Evolutionary conservation across 179 eudicot genomes (phyloP).

Genomic region (Spinacia oleracea): DNA sequence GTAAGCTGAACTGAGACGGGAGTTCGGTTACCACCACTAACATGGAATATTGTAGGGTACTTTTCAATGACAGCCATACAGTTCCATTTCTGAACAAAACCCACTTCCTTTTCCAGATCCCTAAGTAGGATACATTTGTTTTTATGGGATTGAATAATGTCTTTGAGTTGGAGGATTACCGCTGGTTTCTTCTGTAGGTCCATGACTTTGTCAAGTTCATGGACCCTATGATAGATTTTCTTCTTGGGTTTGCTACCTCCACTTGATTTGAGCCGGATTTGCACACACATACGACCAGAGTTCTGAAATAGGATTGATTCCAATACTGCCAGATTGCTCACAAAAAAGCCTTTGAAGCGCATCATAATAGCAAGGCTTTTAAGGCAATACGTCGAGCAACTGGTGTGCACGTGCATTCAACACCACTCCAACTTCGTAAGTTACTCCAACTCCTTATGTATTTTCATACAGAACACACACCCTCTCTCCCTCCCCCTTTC

Average conservation of each 20-base stretch:
- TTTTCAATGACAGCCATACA: slow-evolving; percentile 81
- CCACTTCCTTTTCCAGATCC: slow-evolving; percentile 95
- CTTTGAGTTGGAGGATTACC: slow-evolving; percentile 56
- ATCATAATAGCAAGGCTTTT: slow-evolving; percentile 9
- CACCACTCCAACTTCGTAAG: background rate
- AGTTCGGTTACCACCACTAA: slow-evolving; percentile 51
- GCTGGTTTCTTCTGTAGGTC: slow-evolving; percentile 82
- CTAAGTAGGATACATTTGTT: slow-evolving; percentile 57
- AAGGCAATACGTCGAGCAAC: slow-evolving; percentile 40
- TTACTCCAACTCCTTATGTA: too few relatives aligned
- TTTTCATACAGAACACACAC: too few relatives aligned
- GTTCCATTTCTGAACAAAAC: slow-evolving; percentile 88
- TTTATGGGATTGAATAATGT: slow-evolving; percentile 70
- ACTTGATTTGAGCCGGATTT: slow-evolving; percentile 51
- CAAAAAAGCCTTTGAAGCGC: slow-evolving; percentile 15
- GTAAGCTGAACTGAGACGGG: slow-evolving; percentile 66
- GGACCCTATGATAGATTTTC: slow-evolving; percentile 70
- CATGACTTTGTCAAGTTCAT: slow-evolving; percentile 79
- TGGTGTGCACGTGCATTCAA: slow-evolving; percentile 20
- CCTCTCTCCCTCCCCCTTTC: too few relatives aligned
- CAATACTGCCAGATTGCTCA: background rate
- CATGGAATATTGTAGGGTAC: slow-evolving; percentile 73
- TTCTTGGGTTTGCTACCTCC: slow-evolving; percentile 79
- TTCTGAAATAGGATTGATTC: slow-evolving; percentile 29
- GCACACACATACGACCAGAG: slow-evolving; percentile 38